These are phyloP conservation scores for Apiotrichum akiyoshidainum DNA, from an alignment of 1,284 basidiomycete species.

Conservation along the genomic window DNA sequence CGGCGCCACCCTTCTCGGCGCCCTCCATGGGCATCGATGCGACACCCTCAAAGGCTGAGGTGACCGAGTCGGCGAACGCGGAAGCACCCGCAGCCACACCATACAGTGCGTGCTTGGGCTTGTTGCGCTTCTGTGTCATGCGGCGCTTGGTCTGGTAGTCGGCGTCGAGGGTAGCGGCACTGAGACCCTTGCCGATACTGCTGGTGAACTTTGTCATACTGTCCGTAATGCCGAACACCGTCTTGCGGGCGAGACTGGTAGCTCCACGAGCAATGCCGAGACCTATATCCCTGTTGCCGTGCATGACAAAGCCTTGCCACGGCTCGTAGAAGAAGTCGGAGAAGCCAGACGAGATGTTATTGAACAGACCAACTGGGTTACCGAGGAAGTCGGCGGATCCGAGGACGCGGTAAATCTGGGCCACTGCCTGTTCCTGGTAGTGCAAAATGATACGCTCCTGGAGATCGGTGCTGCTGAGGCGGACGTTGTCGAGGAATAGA, in stretches of 20 bases:
- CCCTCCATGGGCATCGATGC: conserved; percentile 96
- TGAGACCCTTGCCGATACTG: conserved; percentile 93
- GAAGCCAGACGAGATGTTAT: conserved; percentile 97
- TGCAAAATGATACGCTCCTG: conserved; percentile 84
- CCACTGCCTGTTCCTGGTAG: conserved; percentile 88
- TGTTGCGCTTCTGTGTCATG: conserved; percentile 86
- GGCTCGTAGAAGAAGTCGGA: conserved; percentile 99
- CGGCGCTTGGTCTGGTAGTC: conserved; percentile 90
- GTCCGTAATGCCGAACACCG: conserved; percentile 93
- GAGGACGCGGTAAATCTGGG: conserved; percentile 92
- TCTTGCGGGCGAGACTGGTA: conserved; percentile 98
- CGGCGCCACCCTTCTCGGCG: conserved; percentile 87
- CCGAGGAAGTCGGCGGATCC: conserved; percentile 89
- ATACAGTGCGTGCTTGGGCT: conserved; percentile 94
- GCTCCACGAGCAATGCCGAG: conserved; percentile 97
- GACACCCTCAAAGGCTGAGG: conserved; percentile 93
- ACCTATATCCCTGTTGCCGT: conserved; percentile 92
- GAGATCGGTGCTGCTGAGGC: conserved; percentile 78
- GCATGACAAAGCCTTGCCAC: conserved; percentile 95
- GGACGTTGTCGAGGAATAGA: conserved; percentile 90
- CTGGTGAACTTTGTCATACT: conserved; percentile 96
- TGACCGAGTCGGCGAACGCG: conserved; percentile 88
- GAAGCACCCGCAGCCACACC: conserved; percentile 92
- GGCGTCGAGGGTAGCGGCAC: conserved; percentile 91
- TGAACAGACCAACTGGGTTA: conserved; percentile 90